Percentiles rank a stretch among this genome's conserved stretches.
Conservation (phyloP, 495 filamentous ascomycete species). For the Neurospora sp. region DNA sequence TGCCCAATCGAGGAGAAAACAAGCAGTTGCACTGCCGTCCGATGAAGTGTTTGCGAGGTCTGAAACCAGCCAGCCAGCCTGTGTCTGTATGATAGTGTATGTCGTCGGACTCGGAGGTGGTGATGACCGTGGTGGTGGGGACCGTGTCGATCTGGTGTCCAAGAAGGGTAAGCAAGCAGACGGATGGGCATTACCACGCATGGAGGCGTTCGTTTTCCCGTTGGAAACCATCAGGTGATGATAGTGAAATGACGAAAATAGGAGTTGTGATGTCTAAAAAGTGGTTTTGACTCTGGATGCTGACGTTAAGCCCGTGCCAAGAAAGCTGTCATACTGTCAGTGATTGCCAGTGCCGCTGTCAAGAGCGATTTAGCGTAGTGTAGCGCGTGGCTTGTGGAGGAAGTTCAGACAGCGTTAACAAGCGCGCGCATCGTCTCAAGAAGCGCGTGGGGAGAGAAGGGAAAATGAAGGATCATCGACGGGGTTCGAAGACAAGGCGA, state of each 20-base stretch:
- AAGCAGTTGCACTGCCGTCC: not conserved
- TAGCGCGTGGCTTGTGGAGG: not conserved
- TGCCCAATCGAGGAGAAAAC: not conserved
- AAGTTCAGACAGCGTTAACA: not conserved
- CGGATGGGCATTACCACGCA: not conserved
- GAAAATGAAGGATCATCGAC: not conserved
- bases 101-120: not conserved
- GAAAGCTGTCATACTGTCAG: not conserved
- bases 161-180: not conserved
- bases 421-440: not conserved
- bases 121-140: not conserved
- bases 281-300: not conserved
- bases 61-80: not conserved
- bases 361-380: not conserved
- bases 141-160: not conserved
- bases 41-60: not conserved
- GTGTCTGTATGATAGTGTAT: not conserved
- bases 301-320: not conserved
- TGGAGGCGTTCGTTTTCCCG: not conserved
- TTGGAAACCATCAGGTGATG: not conserved
- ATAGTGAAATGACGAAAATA: not conserved
- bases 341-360: not conserved
- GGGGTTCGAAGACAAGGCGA: not conserved
- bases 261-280: not conserved
- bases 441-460: not conserved